Base-by-base conservation (phyloP, 2,329 filamentous ascomycete species). In the Sporothrix curviconia region DNA sequence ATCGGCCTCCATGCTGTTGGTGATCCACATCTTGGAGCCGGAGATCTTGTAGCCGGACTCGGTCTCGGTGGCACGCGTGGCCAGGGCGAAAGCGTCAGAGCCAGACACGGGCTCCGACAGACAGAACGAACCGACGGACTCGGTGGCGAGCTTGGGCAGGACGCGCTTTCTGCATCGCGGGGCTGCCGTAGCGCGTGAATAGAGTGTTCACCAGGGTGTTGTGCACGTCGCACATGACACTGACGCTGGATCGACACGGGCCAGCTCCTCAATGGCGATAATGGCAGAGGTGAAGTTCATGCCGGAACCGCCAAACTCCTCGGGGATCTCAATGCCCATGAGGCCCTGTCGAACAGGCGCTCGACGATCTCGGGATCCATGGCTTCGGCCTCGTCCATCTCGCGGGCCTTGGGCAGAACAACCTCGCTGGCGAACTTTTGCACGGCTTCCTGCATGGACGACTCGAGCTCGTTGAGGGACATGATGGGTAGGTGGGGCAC, bases 1-100 rank as follows among this genome's bases (percentile, higher is more conserved):
- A 60, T 85, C 85, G 19, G 94, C 88, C 76, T 99, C 94, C 77
- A 92, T 86, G 52, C 89, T 87, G 80, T 99, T 99, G 62, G 94
- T 99, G 74, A 99, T 99, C 94, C 94, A 99, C 94, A 99, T 99
- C 83, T 99, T 99, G 72, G 84, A 85, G 51, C 94, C 94, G 60
- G 84, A 88, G 72, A 99, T 88, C 74, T 81, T 86, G 78, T 92
- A 99, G 34, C 92, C 91, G 63, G 85, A 81, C 22, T 84, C 79
- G 0, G 90, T 94, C 78, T 92, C 89, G 58, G 83, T 85, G 43
- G 94, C 94, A 72, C 90, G 92, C 58, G 94, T 97, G 64, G 90
- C 87, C 63, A 99, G 80, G 1, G 95, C 95, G 69, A 99, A 99
- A 40, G 94, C 94, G 70, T 99, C 94, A 1, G 91, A 96, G 22